Evolutionary conservation across 2,329 filamentous ascomycete genomes (phyloP), one percentile per base, ranked within the genome.

Genomic region (Aspergillus sp.): DNA sequence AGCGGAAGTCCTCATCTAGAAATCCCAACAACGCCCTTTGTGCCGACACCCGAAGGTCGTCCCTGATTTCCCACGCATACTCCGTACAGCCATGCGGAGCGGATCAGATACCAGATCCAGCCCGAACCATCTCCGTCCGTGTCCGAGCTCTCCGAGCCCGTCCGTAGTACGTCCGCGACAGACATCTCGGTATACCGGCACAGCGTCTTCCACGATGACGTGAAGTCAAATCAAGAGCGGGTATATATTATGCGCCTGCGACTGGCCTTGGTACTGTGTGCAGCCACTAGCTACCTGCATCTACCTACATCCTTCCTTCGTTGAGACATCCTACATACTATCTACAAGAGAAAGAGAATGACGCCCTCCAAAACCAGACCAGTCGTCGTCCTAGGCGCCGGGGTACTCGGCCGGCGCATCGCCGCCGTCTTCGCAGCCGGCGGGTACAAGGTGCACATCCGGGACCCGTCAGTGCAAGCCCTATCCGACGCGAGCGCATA

Each of bases 361-460:
- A 42, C 40, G 9, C 19, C 40, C 40, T n/a, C 45, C 53, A 49
- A 48, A 26, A 41, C 10, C 30, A 70, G 71, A 1, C 68, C 70
- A 13, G 64, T 74, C 1, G 62, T 68, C 11, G 55, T 75, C 20
- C 57, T 75, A 47, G 73, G 73, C n/a, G 67, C 65, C 0, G 72
- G 73, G 5, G 65, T 71, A 48, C 63, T 74, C 5, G 73, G 72
- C 43, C 66, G 71, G 3, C 69, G 72, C 2, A 65, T 75, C 2
- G 70, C 61, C 19, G 59, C 68, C 1, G 55, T 58, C 33, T 63
- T 64, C 49, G 53, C 63, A 10, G 57, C 65, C 19, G 60, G 57
- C 11, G 62, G 64, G n/a, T 63, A 67, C 52, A 55, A 55, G 19
- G 64, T 67, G 14, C 55, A 58, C 35, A 58, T 66, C 35, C 50